Percentiles rank a stretch among this genome's conserved stretches.
Conservation (phyloP, 1,139 yeast species). For the Yarrowia galli region DNA sequence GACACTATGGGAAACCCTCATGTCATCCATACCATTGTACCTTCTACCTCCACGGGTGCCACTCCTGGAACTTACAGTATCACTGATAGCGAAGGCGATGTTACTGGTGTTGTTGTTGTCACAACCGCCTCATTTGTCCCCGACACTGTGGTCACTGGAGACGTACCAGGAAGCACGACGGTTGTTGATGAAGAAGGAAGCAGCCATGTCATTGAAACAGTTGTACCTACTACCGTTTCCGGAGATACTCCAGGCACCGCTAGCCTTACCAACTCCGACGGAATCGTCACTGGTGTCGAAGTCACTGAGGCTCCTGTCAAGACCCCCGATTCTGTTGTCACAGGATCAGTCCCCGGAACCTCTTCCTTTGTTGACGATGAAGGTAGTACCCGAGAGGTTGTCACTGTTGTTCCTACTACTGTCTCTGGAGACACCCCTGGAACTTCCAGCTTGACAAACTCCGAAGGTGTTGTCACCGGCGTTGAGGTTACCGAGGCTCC, state of each 20-base stretch:
- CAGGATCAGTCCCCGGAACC: not conserved
- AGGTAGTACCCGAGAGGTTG: not conserved
- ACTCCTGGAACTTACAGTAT: not conserved
- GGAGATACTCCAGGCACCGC: not conserved
- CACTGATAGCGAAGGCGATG: not conserved
- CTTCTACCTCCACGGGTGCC: not conserved
- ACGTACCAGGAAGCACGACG: not conserved
- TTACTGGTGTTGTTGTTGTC: not conserved
- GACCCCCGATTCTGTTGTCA: not conserved
- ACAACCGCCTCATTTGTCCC: not conserved
- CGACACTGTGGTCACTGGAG: conserved; percentile 2
- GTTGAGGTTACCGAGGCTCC: not conserved
- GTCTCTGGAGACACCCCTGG: not conserved
- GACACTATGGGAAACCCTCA: not conserved
- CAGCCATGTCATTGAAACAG: not conserved
- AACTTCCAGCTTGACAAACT: not conserved
- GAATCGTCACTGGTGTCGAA: not conserved
- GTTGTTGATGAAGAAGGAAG: not conserved
- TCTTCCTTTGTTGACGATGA: not conserved
- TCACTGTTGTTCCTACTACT: not conserved
- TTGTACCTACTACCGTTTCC: not conserved
- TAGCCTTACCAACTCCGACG: not conserved
- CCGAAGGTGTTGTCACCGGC: not conserved
- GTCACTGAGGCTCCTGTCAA: not conserved
- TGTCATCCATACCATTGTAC: conserved; percentile 1